Evolutionary conservation across 306 rosid genomes (phyloP), one percentile per base, ranked within the genome.

Genomic region (Senna siamea): DNA sequence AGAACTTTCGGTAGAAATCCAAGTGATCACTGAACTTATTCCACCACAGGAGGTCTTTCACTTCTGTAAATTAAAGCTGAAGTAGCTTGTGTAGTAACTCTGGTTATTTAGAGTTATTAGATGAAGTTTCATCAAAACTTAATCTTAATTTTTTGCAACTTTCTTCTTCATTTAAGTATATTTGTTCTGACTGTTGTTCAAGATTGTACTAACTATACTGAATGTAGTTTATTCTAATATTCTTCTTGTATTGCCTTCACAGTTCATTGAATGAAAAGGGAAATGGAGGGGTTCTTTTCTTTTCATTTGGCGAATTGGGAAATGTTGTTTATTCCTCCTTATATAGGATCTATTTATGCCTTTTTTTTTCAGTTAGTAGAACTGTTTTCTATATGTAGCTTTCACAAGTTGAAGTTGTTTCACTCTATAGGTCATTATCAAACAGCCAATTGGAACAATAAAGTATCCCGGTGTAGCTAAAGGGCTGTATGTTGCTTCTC

Each of bases 391-490:
- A 8, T 59, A 35, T 60, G 30, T 38, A 62, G 59, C 74, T n/a
- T 41, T 59, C 35, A 47, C 46, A 64, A 78, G 34, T 35, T 50
- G 18, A 77, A 32, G 63, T 70, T 47, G 32, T 72, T 65, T 70
- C 74, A 22, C 77, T 56, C 70, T 73, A 65, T 78, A 94, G 98
- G 87, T 89, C 82, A 82, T 75, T 71, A 76, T 94, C 69, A 74
- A 88, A 59, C 91, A 91, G 80, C 90, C 95, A 52, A 91, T 94
- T 64, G 98, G 97, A 72, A 75, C 76, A 48, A 85, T 87, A 48
- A 86, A 74, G 47, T 94, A 94, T 87, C 95, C 97, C 66, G 93
- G 93, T 73, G 97, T 92, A 55, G 80, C 84, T 57, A 78, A 69
- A 56, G 85, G 87, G 62, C 54, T 83, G 55, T 83, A 72, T 55